These are phyloP conservation scores for Eucalyptus sp. DNA, from an alignment of 345 rosid species.

Conservation along the genomic window DNA sequence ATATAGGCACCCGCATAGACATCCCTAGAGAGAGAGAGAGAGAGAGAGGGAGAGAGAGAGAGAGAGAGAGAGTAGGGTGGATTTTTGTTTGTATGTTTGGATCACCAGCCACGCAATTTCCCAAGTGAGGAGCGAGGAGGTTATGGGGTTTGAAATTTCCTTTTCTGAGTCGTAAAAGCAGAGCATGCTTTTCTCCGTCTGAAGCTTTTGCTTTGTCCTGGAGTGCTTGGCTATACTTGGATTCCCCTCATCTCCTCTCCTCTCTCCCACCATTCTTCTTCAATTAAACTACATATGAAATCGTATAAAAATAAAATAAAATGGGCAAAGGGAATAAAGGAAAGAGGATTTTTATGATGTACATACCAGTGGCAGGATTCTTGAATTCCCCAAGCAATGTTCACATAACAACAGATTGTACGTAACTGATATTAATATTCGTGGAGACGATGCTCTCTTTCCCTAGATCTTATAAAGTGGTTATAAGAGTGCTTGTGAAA, in stretches of 20 bases:
- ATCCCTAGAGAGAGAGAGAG: not conserved
- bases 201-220: not conserved
- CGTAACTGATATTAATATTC: not conserved
- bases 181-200: not conserved
- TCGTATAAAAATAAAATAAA: not conserved
- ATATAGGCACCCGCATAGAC: constrained; percentile 28
- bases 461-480: not conserved
- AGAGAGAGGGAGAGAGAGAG: not conserved
- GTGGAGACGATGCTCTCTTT: not conserved
- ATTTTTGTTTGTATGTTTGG: not conserved
- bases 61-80: not conserved
- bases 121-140: constrained; percentile 17
- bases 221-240: constrained; percentile 7
- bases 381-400: not conserved
- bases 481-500: not conserved
- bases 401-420: not conserved
- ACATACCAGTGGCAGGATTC: not conserved
- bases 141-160: constrained; percentile 28
- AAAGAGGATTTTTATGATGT: not conserved
- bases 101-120: not conserved
- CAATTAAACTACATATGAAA: not conserved
- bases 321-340: not conserved
- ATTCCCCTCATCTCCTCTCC: not conserved
- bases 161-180: constrained; percentile 49
- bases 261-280: not conserved